Percentiles rank a stretch among this genome's conserved stretches.
Conservation (phyloP, 148 eudicot species). For the Chenopodium suecicum region DNA sequence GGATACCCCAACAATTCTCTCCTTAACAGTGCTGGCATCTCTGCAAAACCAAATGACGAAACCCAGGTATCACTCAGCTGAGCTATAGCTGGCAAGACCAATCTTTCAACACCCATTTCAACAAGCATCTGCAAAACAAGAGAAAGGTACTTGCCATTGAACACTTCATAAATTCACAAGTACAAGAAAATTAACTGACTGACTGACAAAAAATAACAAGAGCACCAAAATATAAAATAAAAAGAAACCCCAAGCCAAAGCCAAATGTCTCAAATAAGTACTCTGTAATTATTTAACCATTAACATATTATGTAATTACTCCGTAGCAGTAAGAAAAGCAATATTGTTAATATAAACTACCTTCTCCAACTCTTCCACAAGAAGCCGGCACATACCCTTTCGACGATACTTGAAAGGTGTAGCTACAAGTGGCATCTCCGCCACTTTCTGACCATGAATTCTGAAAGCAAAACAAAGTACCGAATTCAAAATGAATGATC, state of each 20-base stretch:
- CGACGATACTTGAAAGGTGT: slow-evolving; percentile 56
- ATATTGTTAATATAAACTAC: slow-evolving; percentile 25
- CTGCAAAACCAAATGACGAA: slow-evolving; percentile 46
- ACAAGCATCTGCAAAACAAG: slow-evolving; percentile 44
- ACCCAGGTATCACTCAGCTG: slow-evolving; percentile 47
- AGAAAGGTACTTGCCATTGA: not conserved
- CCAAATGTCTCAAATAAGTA: not conserved
- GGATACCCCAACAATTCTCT: slow-evolving; percentile 45
- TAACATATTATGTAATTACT: not conserved
- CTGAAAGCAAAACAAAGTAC: slow-evolving; percentile 26
- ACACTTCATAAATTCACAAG: not conserved
- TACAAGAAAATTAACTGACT: not conserved
- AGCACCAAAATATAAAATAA: not conserved
- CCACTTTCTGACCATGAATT: slow-evolving; percentile 55
- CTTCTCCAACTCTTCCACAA: slow-evolving; percentile 53
- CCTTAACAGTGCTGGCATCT: slow-evolving; percentile 34
- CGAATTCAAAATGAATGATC: slow-evolving; percentile 7
- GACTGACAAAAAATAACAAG: not conserved
- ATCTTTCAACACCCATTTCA: slow-evolving; percentile 47
- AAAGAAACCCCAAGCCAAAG: not conserved
- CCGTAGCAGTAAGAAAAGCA: not conserved
- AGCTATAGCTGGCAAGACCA: slow-evolving; percentile 55
- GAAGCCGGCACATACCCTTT: slow-evolving; percentile 55
- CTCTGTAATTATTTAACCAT: not conserved
- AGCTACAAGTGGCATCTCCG: slow-evolving; percentile 57